Evolutionary conservation across 495 filamentous ascomycete species (phyloP).

Genomic region (Daldinia concentrica): DNA sequence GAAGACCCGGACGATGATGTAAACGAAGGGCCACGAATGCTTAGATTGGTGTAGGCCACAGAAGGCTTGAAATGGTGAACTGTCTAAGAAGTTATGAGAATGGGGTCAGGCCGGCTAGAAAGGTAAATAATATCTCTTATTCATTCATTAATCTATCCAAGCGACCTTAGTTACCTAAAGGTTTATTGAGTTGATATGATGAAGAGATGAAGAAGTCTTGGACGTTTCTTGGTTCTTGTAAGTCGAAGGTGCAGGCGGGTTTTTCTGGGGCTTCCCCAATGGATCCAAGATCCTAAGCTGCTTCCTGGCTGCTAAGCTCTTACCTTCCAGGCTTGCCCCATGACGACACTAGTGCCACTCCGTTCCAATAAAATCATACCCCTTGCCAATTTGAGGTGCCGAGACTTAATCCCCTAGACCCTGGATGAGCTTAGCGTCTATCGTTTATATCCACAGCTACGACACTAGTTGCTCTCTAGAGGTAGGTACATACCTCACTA

Average conservation of each 20-base stretch:
- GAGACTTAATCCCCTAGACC: slow-evolving; percentile 23
- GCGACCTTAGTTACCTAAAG: background rate
- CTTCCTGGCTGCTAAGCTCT: background rate
- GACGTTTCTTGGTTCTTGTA: background rate
- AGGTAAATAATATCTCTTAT: background rate
- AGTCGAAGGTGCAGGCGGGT: slow-evolving; percentile 24
- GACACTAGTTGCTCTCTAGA: slow-evolving; percentile 15
- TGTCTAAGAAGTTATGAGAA: background rate
- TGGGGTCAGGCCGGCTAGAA: background rate
- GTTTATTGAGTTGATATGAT: background rate
- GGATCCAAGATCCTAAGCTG: slow-evolving; percentile 11
- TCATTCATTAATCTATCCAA: background rate
- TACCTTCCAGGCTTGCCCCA: slow-evolving; percentile 36
- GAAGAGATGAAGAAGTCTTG: slow-evolving; percentile 4
- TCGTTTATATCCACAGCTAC: background rate
- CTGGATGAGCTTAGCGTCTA: slow-evolving; percentile 12
- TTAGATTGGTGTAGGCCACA: background rate
- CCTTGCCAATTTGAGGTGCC: slow-evolving; percentile 38
- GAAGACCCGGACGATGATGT: background rate
- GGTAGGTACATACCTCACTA: too few species aligned
- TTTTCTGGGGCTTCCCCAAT: slow-evolving; percentile 28
- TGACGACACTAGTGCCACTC: slow-evolving; percentile 40
- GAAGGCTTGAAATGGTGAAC: background rate
- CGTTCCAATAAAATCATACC: slow-evolving; percentile 28
- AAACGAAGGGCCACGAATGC: background rate